These are phyloP conservation scores for Phialophora verrucosa DNA, from an alignment of 2,329 filamentous ascomycete genomes.

Conservation along the genomic window DNA sequence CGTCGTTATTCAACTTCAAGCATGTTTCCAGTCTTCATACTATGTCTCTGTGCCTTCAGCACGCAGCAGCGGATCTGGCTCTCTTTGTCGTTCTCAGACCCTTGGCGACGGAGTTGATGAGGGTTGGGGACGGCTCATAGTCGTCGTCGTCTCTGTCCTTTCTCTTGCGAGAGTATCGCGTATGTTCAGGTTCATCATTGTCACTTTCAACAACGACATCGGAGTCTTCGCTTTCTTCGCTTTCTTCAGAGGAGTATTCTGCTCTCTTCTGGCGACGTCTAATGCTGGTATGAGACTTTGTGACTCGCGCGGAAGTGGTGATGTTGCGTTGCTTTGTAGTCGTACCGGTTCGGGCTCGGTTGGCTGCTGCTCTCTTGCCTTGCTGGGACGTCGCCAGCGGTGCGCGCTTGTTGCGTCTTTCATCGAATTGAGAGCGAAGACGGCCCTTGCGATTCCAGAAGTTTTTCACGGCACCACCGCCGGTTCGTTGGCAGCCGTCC, in stretches of 20 bases:
- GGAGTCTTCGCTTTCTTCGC: constrained; percentile 18
- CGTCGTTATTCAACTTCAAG: not conserved
- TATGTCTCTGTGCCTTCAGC: not conserved
- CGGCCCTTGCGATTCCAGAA: constrained; percentile 38
- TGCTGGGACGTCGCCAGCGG: constrained; percentile 32
- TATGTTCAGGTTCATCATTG: constrained; percentile 5
- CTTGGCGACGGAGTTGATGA: constrained; percentile 14
- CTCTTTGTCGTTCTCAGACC: constrained; percentile 16
- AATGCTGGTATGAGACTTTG: not conserved
- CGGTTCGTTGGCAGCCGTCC: constrained; percentile 20
- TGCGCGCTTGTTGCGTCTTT: constrained; percentile 34
- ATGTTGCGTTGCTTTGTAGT: not conserved
- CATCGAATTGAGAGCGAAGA: constrained; percentile 33
- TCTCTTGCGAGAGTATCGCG: constrained; percentile 13
- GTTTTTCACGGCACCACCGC: constrained; percentile 35
- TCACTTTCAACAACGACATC: constrained; percentile 9
- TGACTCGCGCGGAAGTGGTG: not conserved
- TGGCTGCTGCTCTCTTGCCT: constrained; percentile 11
- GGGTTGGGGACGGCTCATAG: constrained; percentile 5
- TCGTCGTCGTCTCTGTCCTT: constrained; percentile 22
- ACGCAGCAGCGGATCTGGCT: not conserved
- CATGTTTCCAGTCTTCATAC: not conserved
- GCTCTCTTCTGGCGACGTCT: constrained; percentile 1
- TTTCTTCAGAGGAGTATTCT: constrained; percentile 19
- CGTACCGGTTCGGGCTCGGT: not conserved